phyloP scores from a whole-genome alignment of 1,284 basidiomycete genomes.

The Boletus mariae region DNA sequence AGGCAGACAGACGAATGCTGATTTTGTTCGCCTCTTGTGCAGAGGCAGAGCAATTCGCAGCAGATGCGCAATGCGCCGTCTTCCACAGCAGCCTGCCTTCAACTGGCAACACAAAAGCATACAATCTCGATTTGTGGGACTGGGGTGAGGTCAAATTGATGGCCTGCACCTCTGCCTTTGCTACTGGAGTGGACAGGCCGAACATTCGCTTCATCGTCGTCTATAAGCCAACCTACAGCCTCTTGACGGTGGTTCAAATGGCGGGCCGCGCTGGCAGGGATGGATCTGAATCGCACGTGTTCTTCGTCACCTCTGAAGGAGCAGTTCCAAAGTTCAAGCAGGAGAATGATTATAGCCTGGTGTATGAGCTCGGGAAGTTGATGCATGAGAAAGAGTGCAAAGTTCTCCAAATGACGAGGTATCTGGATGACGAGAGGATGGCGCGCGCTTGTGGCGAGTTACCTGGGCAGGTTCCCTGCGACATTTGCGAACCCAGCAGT shows the following conservation, averaged over 20 bases:
- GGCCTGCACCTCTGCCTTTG: neutral
- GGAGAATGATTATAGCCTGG: neutral
- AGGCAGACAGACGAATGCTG: neutral
- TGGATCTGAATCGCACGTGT: neutral
- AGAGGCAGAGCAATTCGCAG: neutral
- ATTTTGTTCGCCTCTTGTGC: neutral
- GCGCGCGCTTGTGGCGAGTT: neutral
- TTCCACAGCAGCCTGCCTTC: neutral
- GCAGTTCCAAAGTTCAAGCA: neutral
- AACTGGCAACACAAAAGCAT: neutral
- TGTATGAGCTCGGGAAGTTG: neutral
- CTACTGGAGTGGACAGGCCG: neutral
- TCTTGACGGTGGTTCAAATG: neutral
- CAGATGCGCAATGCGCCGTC: neutral
- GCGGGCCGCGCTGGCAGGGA: neutral
- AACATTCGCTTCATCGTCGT: neutral
- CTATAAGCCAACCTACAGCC: neutral
- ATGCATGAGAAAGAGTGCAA: neutral
- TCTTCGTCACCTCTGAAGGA: neutral
- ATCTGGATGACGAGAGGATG: neutral
- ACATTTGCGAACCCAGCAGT: neutral
- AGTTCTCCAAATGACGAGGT: neutral
- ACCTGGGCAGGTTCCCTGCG: neutral
- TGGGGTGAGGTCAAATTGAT: neutral
- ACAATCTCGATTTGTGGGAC: neutral